Conservation (phyloP, 345 rosid species). For the Acer campestre region DNA sequence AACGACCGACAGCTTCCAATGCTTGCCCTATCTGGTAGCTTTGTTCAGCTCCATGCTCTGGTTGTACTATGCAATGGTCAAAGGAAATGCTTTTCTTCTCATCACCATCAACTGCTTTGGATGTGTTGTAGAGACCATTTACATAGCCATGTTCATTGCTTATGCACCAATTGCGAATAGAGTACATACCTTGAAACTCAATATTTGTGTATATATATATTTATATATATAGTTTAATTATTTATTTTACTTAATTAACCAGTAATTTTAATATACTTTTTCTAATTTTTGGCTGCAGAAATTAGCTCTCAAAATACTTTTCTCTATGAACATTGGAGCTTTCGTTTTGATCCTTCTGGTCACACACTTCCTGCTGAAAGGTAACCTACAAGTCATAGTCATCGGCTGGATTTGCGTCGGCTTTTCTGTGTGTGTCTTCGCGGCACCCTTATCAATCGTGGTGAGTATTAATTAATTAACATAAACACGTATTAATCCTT, state of each 20-base stretch:
- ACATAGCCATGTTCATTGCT: constrained; percentile 58
- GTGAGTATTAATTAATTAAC: constrained; percentile 33
- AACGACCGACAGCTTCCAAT: constrained; percentile 78
- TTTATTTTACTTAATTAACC: not conserved
- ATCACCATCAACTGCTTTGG: constrained; percentile 89
- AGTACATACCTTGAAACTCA: constrained; percentile 34
- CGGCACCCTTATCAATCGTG: constrained; percentile 75
- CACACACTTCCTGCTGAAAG: constrained; percentile 39
- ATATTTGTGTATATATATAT: not conserved
- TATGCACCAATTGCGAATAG: constrained; percentile 56
- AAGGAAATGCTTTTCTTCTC: constrained; percentile 62
- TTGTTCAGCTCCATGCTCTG: constrained; percentile 91
- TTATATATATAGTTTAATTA: not conserved
- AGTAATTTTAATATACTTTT: not conserved
- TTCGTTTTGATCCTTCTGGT: constrained; percentile 51
- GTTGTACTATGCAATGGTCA: constrained; percentile 79
- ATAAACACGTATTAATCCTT: too few species aligned
- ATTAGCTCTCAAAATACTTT: constrained; percentile 53
- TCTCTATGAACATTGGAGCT: constrained; percentile 52
- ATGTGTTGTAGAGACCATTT: constrained; percentile 65
- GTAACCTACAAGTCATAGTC: constrained; percentile 29
- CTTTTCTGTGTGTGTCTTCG: constrained; percentile 71
- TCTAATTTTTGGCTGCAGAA: constrained; percentile 40
- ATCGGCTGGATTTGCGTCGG: constrained; percentile 89
- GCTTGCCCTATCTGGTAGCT: constrained; percentile 83